Conservation (phyloP, 106 monocot genomes). For the Phalaenopsis equestris region DNA sequence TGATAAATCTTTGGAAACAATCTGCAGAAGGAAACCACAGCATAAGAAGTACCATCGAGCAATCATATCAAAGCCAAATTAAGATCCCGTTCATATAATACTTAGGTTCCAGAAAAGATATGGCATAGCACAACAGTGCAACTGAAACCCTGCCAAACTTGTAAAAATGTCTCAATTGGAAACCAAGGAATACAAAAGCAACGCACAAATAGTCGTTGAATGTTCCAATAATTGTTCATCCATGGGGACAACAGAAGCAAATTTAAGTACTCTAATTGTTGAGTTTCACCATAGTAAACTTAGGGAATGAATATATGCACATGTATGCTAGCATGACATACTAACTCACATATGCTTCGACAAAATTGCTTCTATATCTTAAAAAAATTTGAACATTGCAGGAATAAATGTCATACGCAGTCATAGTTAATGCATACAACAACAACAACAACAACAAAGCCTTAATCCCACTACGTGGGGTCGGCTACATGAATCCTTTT, state of each 20-base stretch:
- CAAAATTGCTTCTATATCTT: neutral
- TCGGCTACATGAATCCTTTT: too few relatives aligned
- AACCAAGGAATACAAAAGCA: neutral
- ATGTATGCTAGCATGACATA: neutral
- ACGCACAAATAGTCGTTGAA: neutral
- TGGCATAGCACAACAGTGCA: neutral
- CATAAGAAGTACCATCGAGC: neutral
- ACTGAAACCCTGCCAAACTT: neutral
- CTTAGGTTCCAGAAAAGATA: neutral
- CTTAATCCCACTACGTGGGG: too few relatives aligned
- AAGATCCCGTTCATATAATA: neutral
- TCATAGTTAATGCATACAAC: neutral
- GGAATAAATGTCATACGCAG: neutral
- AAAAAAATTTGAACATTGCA: neutral
- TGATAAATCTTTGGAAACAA: constrained; percentile 95
- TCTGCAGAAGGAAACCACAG: constrained; percentile 35
- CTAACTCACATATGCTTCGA: neutral
- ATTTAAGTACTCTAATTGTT: neutral
- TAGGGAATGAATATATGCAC: neutral
- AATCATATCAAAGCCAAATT: neutral
- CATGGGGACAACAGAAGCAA: neutral
- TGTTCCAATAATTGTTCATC: neutral
- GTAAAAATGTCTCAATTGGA: neutral
- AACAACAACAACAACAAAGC: too few relatives aligned
- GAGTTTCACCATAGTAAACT: neutral